Evolutionary conservation across 768 basidiomycete species (phyloP).

Genomic region (Leccinum variicolor): DNA sequence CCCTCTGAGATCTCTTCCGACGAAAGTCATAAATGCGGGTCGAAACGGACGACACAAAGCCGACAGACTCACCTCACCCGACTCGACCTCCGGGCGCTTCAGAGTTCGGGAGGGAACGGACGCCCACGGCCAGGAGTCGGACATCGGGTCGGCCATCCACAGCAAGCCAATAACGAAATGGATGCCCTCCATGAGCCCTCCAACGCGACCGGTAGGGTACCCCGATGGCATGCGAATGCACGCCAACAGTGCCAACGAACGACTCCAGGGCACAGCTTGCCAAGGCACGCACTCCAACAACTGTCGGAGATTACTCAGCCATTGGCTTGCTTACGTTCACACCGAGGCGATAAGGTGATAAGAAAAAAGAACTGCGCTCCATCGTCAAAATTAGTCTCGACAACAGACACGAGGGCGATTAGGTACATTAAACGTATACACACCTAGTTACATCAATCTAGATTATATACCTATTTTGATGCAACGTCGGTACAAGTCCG

Average conservation of each 20-base stretch:
- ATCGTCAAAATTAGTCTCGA: background rate
- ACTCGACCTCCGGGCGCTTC: background rate
- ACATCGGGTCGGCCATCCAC: background rate
- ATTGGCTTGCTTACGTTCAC: background rate
- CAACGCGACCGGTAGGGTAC: background rate
- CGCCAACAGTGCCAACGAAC: background rate
- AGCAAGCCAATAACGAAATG: constrained; percentile 12
- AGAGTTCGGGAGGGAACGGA: background rate
- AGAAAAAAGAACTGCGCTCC: background rate
- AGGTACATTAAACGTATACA: background rate
- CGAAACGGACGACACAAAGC: background rate
- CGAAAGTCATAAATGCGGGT: background rate
- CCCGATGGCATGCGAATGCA: background rate
- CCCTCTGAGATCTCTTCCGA: background rate
- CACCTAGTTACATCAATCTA: background rate
- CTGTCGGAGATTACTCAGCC: background rate
- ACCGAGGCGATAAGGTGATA: constrained; percentile 12
- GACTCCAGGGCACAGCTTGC: constrained; percentile 14
- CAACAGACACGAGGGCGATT: constrained; percentile 10
- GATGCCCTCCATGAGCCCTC: background rate
- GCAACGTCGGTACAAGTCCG: constrained; percentile 1
- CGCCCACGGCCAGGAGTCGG: background rate
- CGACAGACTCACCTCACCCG: background rate
- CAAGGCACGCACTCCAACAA: constrained; percentile 14
- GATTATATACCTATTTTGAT: background rate